These are phyloP conservation scores for Hemisphaericaspora lyxosophila DNA, from an alignment of 1,139 yeast species.

Conservation along the genomic window DNA sequence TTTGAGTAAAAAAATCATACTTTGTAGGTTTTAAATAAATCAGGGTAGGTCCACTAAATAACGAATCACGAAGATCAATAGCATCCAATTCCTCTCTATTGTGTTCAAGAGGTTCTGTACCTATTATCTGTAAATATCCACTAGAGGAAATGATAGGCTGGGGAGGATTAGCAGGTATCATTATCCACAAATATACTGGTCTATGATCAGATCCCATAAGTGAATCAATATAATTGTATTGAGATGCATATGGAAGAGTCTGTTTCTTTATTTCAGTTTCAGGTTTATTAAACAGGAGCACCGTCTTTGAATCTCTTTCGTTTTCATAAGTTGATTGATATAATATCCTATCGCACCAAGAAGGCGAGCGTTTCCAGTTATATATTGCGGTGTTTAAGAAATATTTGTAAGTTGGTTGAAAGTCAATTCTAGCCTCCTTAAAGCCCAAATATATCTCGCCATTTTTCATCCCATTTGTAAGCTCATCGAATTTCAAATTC, in stretches of 20 bases:
- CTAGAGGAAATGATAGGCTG: conserved; percentile 30
- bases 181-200: conserved; percentile 44
- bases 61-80: conserved; percentile 10
- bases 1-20: conserved; percentile 31
- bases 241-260: conserved; percentile 26
- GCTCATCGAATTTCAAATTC: conserved; percentile 53
- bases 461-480: conserved; percentile 41
- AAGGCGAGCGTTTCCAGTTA: conserved; percentile 63
- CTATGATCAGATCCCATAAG: conserved; percentile 43
- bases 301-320: conserved; percentile 6
- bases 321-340: conserved; percentile 49
- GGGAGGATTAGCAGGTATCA: conserved; percentile 46
- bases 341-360: conserved; percentile 88
- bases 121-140: conserved; percentile 44
- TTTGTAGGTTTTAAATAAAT: conserved; percentile 45
- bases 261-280: background rate
- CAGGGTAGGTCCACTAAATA: conserved; percentile 41
- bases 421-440: conserved; percentile 58
- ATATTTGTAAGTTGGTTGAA: conserved; percentile 79
- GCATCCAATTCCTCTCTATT: conserved; percentile 12
- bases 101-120: conserved; percentile 17
- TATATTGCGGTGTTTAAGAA: conserved; percentile 50
- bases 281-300: background rate
- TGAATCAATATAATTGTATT: conserved; percentile 41
- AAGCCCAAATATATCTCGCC: conserved; percentile 60